phyloP scores from a whole-genome alignment of 805 yeast genomes.

The Nakazawaea siamensis region DNA sequence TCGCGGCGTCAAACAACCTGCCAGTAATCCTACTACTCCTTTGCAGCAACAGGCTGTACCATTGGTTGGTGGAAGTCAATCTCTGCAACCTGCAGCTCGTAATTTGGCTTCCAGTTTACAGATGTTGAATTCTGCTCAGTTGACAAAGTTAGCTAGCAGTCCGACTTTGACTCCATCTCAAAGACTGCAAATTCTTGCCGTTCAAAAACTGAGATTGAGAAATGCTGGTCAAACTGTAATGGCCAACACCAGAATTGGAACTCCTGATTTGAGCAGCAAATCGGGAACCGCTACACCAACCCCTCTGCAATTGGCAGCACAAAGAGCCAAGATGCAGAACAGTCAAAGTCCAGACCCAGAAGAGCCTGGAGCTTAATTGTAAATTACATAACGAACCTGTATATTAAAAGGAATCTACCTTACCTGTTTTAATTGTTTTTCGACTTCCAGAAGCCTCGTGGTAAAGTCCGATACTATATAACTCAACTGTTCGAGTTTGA shows the following conservation, averaged over 20 bases:
- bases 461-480: conserved; percentile 22
- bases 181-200: conserved; percentile 34
- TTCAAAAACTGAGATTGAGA: conserved; percentile 17
- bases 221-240: conserved; percentile 8
- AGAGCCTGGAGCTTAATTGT: neutral
- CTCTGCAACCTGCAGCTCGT: conserved; percentile 4
- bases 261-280: no score
- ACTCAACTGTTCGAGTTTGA: conserved; percentile 24
- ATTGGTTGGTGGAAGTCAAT: neutral
- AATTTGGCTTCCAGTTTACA: conserved; percentile 9
- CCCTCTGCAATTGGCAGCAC: conserved; percentile 17
- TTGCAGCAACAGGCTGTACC: conserved; percentile 1
- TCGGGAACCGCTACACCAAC: conserved; percentile 17
- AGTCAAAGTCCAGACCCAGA: neutral
- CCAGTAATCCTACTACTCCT: conserved; percentile 10
- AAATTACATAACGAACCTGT: neutral
- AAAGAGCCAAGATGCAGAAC: conserved; percentile 20
- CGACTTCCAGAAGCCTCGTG: conserved; percentile 16
- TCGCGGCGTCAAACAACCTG: conserved; percentile 8
- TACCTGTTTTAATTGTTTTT: conserved; percentile 9
- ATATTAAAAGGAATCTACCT: no score
- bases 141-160: conserved; percentile 20
- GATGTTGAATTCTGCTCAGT: conserved; percentile 15
- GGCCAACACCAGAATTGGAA: conserved; percentile 1
- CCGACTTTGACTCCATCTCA: conserved; percentile 36